Percentiles rank a stretch among this genome's conserved stretches.
phyloP scores from a whole-genome alignment of 2,329 filamentous ascomycete species.

The Blastomyces parvus region DNA sequence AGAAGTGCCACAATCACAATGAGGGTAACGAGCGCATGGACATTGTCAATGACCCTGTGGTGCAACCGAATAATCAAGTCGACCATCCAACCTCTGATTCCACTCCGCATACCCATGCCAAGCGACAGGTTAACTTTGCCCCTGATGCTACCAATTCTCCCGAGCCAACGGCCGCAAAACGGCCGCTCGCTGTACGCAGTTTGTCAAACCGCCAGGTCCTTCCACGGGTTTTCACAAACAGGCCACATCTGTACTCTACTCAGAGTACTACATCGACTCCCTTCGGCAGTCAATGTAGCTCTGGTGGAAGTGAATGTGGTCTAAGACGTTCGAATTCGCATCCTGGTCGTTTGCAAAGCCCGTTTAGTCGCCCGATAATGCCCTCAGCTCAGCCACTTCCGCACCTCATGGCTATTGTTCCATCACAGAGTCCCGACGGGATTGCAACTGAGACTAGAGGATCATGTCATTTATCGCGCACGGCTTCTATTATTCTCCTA shows the following conservation, averaged over 20 bases:
- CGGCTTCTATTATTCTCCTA: constrained; percentile 51
- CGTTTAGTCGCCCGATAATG: constrained; percentile 13
- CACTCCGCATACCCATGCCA: constrained; percentile 19
- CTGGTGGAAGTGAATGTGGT: constrained; percentile 43
- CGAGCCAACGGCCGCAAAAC: constrained; percentile 27
- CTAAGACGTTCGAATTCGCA: constrained; percentile 66
- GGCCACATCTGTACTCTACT: constrained; percentile 52
- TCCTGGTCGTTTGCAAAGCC: constrained; percentile 54
- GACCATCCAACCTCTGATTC: background rate
- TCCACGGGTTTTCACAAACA: constrained; percentile 59
- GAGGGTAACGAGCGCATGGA: constrained; percentile 22
- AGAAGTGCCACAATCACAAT: constrained; percentile 34
- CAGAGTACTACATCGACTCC: constrained; percentile 11
- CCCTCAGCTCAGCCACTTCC: constrained; percentile 20
- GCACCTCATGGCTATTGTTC: constrained; percentile 17
- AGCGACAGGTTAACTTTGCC: constrained; percentile 52
- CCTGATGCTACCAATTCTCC: constrained; percentile 26
- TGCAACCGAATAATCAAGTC: no score
- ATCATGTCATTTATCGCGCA: constrained; percentile 23
- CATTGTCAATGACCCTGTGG: background rate
- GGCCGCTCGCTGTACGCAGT: constrained; percentile 49
- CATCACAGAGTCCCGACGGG: constrained; percentile 21
- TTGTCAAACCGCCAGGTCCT: constrained; percentile 54
- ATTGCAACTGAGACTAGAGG: constrained; percentile 31
- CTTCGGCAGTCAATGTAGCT: constrained; percentile 18